Percentiles rank a stretch among this genome's conserved stretches.
These are phyloP conservation scores for Ustilago cynodontis DNA, from an alignment of 1,284 basidiomycete species.

Conservation along the genomic window DNA sequence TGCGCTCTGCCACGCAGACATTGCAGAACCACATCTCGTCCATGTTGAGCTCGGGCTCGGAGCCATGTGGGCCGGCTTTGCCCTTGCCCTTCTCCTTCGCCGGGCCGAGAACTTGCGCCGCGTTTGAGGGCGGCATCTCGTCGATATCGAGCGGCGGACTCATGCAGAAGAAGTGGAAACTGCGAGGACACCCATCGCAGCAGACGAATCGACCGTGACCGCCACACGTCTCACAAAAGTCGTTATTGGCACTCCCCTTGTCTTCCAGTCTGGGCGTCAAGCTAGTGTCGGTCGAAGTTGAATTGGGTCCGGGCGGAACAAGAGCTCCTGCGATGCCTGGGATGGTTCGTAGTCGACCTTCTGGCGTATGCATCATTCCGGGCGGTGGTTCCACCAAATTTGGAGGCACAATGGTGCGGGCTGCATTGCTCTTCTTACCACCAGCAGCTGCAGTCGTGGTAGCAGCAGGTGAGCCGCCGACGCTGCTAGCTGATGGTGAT, in stretches of 20 bases:
- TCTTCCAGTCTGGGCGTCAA: slow-evolving; percentile 38
- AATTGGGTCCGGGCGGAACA: slow-evolving; percentile 21
- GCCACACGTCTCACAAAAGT: slow-evolving; percentile 91
- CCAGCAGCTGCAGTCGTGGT: slow-evolving; percentile 9
- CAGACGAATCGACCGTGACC: slow-evolving; percentile 79
- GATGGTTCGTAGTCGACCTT: slow-evolving; percentile 39
- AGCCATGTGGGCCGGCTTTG: slow-evolving; percentile 27
- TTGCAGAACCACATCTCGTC: slow-evolving; percentile 95
- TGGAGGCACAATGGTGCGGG: slow-evolving; percentile 42
- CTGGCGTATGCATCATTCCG: slow-evolving; percentile 39
- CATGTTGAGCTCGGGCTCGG: slow-evolving; percentile 28
- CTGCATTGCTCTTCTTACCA: slow-evolving; percentile 26
- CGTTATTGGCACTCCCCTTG: slow-evolving; percentile 79
- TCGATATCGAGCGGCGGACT: slow-evolving; percentile 91
- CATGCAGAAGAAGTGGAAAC: slow-evolving; percentile 95
- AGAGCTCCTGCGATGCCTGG: slow-evolving; percentile 48
- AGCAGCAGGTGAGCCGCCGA: slow-evolving; percentile 12
- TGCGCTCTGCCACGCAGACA: slow-evolving; percentile 73
- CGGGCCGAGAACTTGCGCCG: slow-evolving; percentile 43
- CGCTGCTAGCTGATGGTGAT: slow-evolving; percentile 41
- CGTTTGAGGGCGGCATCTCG: slow-evolving; percentile 76
- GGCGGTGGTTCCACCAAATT: slow-evolving; percentile 37
- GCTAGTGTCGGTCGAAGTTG: slow-evolving; percentile 25
- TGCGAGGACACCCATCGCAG: slow-evolving; percentile 95
- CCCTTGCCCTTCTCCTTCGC: slow-evolving; percentile 41